A percentile compares a stretch with the other conserved stretches of the same genome.
Evolutionary conservation across 2,329 filamentous ascomycete species (phyloP).

Genomic region (Westerdykella aurantiaca): DNA sequence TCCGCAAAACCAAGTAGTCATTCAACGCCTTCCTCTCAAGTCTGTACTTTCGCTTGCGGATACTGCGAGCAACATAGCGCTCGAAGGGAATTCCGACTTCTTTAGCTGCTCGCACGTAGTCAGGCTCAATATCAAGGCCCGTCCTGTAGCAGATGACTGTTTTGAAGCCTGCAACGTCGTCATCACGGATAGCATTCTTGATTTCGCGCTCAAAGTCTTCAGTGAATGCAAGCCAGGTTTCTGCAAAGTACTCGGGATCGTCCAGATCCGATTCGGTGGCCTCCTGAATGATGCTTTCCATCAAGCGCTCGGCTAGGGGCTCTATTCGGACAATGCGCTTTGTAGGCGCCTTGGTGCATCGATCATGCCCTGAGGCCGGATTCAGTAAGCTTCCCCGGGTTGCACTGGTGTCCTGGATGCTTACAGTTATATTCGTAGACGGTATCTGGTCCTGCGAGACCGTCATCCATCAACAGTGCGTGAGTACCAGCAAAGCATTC

Average conservation of each 20-base stretch:
- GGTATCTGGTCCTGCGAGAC: conserved; percentile 51
- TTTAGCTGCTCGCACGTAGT: conserved; percentile 36
- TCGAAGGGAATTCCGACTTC: conserved; percentile 36
- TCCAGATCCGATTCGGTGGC: conserved; percentile 33
- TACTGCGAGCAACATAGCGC: conserved; percentile 37
- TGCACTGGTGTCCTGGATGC: background rate
- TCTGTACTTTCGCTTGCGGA: conserved; percentile 41
- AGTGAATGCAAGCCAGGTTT: conserved; percentile 43
- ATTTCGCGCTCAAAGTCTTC: conserved; percentile 51
- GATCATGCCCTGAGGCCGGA: conserved; percentile 37
- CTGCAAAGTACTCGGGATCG: conserved; percentile 27
- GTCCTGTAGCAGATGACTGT: conserved; percentile 77
- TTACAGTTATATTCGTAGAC: conserved; percentile 54
- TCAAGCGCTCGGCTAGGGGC: conserved; percentile 58
- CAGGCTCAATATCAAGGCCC: conserved; percentile 54
- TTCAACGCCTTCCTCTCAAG: conserved; percentile 62
- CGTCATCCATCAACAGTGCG: conserved; percentile 72
- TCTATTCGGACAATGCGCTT: conserved; percentile 76
- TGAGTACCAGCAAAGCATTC: conserved; percentile 68
- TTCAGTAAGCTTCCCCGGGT: conserved; percentile 14
- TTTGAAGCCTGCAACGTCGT: conserved; percentile 73
- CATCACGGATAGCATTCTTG: conserved; percentile 53
- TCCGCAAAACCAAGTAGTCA: conserved; percentile 60
- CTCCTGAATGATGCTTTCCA: conserved; percentile 46
- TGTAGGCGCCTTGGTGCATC: conserved; percentile 57